phyloP scores from a whole-genome alignment of 805 yeast species.

The Tanozyma kutaoensis region DNA sequence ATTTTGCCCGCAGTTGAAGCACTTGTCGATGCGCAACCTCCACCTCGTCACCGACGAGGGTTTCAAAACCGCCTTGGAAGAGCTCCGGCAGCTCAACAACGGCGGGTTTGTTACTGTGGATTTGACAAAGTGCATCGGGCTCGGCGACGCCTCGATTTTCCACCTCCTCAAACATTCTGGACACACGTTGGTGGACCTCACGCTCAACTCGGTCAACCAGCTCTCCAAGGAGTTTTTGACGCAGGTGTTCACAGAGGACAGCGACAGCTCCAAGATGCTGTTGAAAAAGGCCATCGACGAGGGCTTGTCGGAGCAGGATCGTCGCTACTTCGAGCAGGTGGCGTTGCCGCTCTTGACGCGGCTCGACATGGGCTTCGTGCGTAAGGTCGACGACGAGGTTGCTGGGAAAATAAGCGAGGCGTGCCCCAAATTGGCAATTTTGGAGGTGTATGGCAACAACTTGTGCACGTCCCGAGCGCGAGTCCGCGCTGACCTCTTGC shows the following conservation, averaged over 20 bases:
- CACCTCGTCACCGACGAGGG: constrained; percentile 64
- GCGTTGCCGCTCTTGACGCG: constrained; percentile 48
- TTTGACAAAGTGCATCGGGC: constrained; percentile 49
- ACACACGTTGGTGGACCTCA: constrained; percentile 53
- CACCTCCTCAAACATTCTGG: constrained; percentile 52
- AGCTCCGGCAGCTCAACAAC: constrained; percentile 33
- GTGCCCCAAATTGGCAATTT: constrained; percentile 47
- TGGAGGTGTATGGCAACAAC: constrained; percentile 78
- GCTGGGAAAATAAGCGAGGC: constrained; percentile 42
- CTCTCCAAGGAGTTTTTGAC: constrained; percentile 39
- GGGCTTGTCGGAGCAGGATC: constrained; percentile 1
- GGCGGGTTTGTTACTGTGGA: constrained; percentile 49
- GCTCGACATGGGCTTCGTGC: constrained; percentile 69
- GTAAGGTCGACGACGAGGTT: constrained; percentile 58
- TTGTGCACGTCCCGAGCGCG: constrained; percentile 45
- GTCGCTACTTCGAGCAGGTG: constrained; percentile 7
- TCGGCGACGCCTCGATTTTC: constrained; percentile 51
- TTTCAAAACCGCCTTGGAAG: constrained; percentile 39
- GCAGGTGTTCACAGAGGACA: constrained; percentile 26
- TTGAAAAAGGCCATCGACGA: constrained; percentile 5
- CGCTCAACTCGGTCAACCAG: constrained; percentile 57
- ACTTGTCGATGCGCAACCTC: constrained; percentile 43
- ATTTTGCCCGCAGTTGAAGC: constrained; percentile 42
- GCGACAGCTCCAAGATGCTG: constrained; percentile 10
- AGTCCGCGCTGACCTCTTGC: constrained; percentile 38